A percentile compares a stretch with the other conserved stretches of the same genome.
Evolutionary conservation across 257 asterid genomes (phyloP).

Genomic region (Pogostemon cablin): DNA sequence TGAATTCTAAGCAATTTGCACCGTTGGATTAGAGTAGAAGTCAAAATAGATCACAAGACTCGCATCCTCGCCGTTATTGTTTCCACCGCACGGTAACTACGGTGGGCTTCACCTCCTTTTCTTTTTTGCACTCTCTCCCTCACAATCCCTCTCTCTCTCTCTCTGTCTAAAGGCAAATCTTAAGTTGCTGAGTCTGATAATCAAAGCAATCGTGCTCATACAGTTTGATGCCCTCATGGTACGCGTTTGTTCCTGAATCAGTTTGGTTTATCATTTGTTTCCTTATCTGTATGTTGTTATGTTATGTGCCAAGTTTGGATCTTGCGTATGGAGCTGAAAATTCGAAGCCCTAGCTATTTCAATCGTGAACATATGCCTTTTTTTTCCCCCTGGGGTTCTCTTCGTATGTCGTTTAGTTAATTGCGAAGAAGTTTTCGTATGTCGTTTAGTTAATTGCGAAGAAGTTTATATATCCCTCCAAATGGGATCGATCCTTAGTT

Average conservation of each 20-base stretch:
- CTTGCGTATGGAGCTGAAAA: slow-evolving; percentile 26
- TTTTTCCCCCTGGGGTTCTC: too few species aligned
- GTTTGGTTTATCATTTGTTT: background rate
- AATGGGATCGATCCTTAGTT: slow-evolving; percentile 24
- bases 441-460: background rate
- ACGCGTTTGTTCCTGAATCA: slow-evolving; percentile 25
- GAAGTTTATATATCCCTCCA: background rate
- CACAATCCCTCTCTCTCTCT: background rate
- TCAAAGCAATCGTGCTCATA: slow-evolving; percentile 16
- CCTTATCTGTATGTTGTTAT: background rate
- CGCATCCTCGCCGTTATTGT: slow-evolving; percentile 39
- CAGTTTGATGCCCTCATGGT: slow-evolving; percentile 48
- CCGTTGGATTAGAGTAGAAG: slow-evolving; percentile 39
- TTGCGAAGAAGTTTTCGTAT: slow-evolving; percentile 14
- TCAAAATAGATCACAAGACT: background rate
- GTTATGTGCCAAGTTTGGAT: slow-evolving; percentile 32
- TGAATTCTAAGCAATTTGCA: background rate
- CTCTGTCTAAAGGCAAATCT: background rate
- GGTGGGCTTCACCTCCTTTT: slow-evolving; percentile 29
- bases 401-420: background rate
- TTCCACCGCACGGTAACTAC: slow-evolving; percentile 20
- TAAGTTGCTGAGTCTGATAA: slow-evolving; percentile 34
- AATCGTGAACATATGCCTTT: background rate
- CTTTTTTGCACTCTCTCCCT: background rate
- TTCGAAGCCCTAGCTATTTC: slow-evolving; percentile 14